These are phyloP conservation scores for Graphiopsis chlorocephala DNA, from an alignment of 2,329 filamentous ascomycete genomes.

Conservation along the genomic window DNA sequence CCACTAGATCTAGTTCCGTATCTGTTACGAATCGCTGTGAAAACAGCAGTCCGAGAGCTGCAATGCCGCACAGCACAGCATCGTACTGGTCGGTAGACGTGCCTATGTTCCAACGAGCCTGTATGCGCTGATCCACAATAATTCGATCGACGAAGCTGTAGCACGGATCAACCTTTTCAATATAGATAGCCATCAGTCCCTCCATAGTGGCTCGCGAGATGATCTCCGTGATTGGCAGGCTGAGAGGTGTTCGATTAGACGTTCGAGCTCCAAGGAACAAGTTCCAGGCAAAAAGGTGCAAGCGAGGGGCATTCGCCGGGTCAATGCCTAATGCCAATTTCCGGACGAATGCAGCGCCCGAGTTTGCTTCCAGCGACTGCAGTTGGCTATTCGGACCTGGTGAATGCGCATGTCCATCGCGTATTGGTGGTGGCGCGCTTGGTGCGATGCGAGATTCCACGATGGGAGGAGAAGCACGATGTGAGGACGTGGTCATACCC, in stretches of 20 bases:
- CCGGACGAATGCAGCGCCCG: slow-evolving; percentile 52
- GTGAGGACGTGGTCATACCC: slow-evolving; percentile 23
- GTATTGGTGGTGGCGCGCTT: slow-evolving; percentile 1
- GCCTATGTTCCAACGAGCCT: slow-evolving; percentile 34
- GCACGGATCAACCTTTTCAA: slow-evolving; percentile 49
- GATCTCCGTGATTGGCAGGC: slow-evolving; percentile 42
- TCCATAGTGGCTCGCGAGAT: slow-evolving; percentile 47
- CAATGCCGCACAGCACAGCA: slow-evolving; percentile 52
- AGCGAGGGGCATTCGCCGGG: slow-evolving; percentile 47
- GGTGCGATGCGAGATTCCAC: not conserved
- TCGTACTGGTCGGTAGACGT: slow-evolving; percentile 36
- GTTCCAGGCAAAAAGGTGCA: slow-evolving; percentile 56
- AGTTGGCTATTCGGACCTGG: slow-evolving; percentile 20
- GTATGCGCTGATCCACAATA: slow-evolving; percentile 34
- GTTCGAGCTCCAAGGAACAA: slow-evolving; percentile 27
- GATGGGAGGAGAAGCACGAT: slow-evolving; percentile 21
- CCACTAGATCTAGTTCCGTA: slow-evolving; percentile 46
- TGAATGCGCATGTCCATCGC: slow-evolving; percentile 1
- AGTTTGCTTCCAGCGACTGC: slow-evolving; percentile 52
- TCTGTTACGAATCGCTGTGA: slow-evolving; percentile 40
- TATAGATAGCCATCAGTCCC: slow-evolving; percentile 45
- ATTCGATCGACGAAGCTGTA: slow-evolving; percentile 46
- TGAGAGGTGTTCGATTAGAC: slow-evolving; percentile 17
- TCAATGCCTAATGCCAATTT: slow-evolving; percentile 51
- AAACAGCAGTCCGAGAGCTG: slow-evolving; percentile 51